Conservation (phyloP, 306 rosid species). For the Prunus dulcis region DNA sequence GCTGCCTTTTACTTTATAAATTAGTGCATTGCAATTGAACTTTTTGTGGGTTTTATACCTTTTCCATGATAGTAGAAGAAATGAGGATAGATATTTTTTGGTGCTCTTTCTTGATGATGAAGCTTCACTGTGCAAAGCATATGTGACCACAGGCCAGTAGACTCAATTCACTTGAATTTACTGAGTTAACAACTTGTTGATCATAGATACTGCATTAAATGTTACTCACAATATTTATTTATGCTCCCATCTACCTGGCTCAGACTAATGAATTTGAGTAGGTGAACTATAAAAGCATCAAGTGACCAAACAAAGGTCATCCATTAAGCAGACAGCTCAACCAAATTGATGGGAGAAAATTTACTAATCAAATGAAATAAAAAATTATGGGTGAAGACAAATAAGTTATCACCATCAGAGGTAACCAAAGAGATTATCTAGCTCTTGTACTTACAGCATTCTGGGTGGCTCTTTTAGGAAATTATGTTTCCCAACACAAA, state of each 20-base stretch:
- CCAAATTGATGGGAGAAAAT: not conserved
- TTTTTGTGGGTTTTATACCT: not conserved
- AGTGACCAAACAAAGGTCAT: not conserved
- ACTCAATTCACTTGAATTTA: not conserved
- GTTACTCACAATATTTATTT: not conserved
- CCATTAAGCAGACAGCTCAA: not conserved
- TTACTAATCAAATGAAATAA: not conserved
- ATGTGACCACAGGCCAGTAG: not conserved
- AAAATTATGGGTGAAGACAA: not conserved
- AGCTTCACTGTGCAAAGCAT: constrained; percentile 2
- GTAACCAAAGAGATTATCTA: not conserved
- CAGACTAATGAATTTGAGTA: constrained; percentile 10
- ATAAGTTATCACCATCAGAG: not conserved
- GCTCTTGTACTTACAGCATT: not conserved
- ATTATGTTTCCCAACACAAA: not conserved
- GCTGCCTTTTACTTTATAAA: constrained; percentile 6
- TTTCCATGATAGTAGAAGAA: constrained; percentile 9
- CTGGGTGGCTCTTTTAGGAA: not conserved
- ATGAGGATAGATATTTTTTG: not conserved
- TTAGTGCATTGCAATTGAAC: constrained; percentile 8
- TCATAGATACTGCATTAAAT: too few species aligned
- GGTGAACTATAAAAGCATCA: not conserved
- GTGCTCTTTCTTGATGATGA: constrained; percentile 4
- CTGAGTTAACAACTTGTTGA: too few species aligned
- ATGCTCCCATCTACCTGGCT: not conserved